A percentile compares a stretch with the other conserved stretches of the same genome.
phyloP scores from a whole-genome alignment of 1,284 basidiomycete genomes.

The Ceratobasidium sp. region DNA sequence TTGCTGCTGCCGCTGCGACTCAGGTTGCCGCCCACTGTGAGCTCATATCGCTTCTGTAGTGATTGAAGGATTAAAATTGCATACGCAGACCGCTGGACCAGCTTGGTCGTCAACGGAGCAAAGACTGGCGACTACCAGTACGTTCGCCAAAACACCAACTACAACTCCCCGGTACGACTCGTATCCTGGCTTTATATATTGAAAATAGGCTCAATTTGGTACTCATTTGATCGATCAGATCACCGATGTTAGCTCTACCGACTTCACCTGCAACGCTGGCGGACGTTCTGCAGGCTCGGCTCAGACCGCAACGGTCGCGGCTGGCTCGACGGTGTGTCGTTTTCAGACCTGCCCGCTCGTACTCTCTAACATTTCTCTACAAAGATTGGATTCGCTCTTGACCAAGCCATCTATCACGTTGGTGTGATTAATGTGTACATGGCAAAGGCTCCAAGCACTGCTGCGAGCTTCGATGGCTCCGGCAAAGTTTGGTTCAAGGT shows the following conservation, averaged over 20 bases:
- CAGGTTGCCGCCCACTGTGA: conserved; percentile 45
- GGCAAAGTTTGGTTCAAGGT: conserved; percentile 67
- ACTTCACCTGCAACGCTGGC: conserved; percentile 64
- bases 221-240: conserved; percentile 53
- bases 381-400: conserved; percentile 55
- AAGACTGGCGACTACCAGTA: conserved; percentile 45
- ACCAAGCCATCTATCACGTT: conserved; percentile 58
- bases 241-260: conserved; percentile 61
- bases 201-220: not conserved
- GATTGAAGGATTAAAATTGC: not conserved
- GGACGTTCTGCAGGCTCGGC: conserved; percentile 58
- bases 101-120: conserved; percentile 42
- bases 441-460: conserved; percentile 61
- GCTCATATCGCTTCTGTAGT: not conserved
- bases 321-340: conserved; percentile 58
- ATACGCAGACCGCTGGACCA: conserved; percentile 44
- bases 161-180: conserved; percentile 41
- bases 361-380: not conserved
- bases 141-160: conserved; percentile 48
- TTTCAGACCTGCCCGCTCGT: conserved; percentile 55
- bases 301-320: conserved; percentile 61
- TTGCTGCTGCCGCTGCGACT: conserved; percentile 35
- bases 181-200: not conserved
- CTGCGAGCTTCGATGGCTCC: conserved; percentile 60
- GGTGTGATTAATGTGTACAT: conserved; percentile 62